phyloP scores from a whole-genome alignment of 2,329 filamentous ascomycete species.

The Botrytis squamosa region DNA sequence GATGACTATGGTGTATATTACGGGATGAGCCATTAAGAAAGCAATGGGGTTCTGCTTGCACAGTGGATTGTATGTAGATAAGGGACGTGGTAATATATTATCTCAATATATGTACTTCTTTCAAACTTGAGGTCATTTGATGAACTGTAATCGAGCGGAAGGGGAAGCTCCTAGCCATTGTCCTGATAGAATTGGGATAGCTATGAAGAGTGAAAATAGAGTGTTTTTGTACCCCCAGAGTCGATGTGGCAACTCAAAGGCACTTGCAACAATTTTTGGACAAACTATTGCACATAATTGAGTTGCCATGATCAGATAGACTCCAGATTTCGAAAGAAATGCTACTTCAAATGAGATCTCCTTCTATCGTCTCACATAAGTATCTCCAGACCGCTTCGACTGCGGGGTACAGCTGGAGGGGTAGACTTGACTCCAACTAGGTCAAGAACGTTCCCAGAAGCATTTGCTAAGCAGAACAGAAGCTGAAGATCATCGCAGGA shows the following conservation, averaged over 20 bases:
- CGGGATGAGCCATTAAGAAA: background rate
- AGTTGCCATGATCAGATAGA: background rate
- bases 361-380: background rate
- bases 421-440: background rate
- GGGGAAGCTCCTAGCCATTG: background rate
- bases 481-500: background rate
- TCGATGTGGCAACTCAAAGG: background rate
- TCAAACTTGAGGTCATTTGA: background rate
- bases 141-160: background rate
- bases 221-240: background rate
- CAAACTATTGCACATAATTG: conserved; percentile 1
- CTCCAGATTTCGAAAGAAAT: background rate
- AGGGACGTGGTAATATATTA: background rate
- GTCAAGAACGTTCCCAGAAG: background rate
- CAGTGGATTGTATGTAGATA: background rate
- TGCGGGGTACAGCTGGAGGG: conserved; percentile 19
- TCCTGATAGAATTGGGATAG: background rate
- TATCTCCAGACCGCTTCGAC: conserved; percentile 9
- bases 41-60: background rate
- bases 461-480: background rate
- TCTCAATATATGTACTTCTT: background rate
- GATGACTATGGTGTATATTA: background rate
- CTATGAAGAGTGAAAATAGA: background rate
- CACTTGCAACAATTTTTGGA: background rate
- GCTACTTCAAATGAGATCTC: background rate